Evolutionary conservation across 1,284 basidiomycete species (phyloP), one percentile per base, ranked within the genome.

Genomic region (Cronartium ribicola): DNA sequence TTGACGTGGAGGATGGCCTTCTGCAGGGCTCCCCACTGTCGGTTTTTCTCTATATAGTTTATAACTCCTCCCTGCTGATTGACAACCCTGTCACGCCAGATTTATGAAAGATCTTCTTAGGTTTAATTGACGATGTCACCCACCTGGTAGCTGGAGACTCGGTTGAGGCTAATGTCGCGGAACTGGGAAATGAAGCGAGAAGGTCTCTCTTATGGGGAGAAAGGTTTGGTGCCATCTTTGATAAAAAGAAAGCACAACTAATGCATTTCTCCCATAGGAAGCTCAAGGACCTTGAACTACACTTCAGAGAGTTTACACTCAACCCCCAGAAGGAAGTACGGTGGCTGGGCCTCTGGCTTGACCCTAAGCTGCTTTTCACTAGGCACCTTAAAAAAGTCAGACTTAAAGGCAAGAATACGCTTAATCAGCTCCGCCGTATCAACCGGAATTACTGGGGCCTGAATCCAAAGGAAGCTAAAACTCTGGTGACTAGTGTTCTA

Each of bases 71-170:
- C 17, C 55, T 69, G 6, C 41, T 69, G 39, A 51, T 51, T 20
- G 22, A 51, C 48, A 22, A 13, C 17, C 14, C 14, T 11, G 11
- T 44, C 40, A 29, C 29, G 41, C 20, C 48, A 4, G 6, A 20
- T 5, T 41, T 40, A 37, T n/a, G 20, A 40, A 39, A 10, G 22
- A 62, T 69, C 13, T 61, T 41, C 39, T 43, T 69, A 44, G 67
- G 40, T 13, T 69, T 60, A 29, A 44, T 69, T 20, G 67, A 69
- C 29, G 59, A 69, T 61, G 57, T 69, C 10, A 60, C 46, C 7
- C 44, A 69, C 41, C 57, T 69, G 5, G 29, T 48, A 4, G 67
- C 67, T 29, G 57, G 37, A 8, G 10, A 51, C 36, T 6, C 17
- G 4, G 20, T 60, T 5, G 29, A 67, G 4, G 20, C 20, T 11